Conservation (phyloP, 805 yeast species). For the Jamesozyma lodderae region DNA sequence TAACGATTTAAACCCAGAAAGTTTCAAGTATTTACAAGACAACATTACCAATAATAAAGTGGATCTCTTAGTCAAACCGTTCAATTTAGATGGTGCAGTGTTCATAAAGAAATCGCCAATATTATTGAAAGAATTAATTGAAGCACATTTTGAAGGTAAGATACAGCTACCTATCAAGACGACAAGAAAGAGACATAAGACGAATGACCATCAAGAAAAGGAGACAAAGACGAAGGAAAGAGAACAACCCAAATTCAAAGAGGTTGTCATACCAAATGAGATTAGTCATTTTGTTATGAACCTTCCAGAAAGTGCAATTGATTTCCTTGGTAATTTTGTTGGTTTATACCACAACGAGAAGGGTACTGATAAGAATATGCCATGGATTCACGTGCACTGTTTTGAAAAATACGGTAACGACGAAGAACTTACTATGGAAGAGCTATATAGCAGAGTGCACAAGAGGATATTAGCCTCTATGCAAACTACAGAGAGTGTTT, state of each 20-base stretch:
- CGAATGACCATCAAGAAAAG: slow-evolving; percentile 14
- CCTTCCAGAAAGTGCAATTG: slow-evolving; percentile 85
- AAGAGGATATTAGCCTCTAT: slow-evolving; percentile 39
- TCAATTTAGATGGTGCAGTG: slow-evolving; percentile 73
- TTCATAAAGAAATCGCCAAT: slow-evolving; percentile 58
- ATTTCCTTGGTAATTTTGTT: slow-evolving; percentile 65
- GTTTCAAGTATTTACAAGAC: slow-evolving; percentile 56
- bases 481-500: slow-evolving; percentile 37
- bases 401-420: slow-evolving; percentile 79
- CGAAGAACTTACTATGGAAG: slow-evolving; percentile 66
- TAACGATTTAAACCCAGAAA: slow-evolving; percentile 87
- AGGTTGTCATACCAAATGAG: slow-evolving; percentile 19
- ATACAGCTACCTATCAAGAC: slow-evolving; percentile 29
- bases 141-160: slow-evolving; percentile 30
- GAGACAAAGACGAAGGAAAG: slow-evolving; percentile 16
- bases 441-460: slow-evolving; percentile 57
- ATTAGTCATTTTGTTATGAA: slow-evolving; percentile 82
- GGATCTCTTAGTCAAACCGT: slow-evolving; percentile 46
- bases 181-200: slow-evolving; percentile 32
- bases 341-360: slow-evolving; percentile 52
- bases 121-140: slow-evolving; percentile 40
- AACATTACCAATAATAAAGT: slow-evolving; percentile 64
- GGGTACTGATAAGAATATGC: slow-evolving; percentile 43
- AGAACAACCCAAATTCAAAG: slow-evolving; percentile 38
- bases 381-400: slow-evolving; percentile 80